Conservation (phyloP, 257 asterid genomes). For the Osmanthus fragrans region DNA sequence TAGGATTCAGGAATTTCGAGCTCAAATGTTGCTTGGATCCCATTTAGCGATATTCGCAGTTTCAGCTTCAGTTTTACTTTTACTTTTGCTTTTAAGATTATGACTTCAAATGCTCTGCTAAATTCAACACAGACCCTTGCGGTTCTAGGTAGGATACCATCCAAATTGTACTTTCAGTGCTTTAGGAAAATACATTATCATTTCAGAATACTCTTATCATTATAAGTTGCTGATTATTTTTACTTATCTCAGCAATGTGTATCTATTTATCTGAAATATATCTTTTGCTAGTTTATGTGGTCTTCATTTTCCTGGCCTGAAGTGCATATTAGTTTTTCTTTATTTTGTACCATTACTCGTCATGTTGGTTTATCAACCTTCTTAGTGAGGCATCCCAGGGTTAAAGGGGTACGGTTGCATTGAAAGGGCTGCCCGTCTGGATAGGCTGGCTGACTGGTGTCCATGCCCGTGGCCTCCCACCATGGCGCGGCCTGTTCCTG, state of each 20-base stretch:
- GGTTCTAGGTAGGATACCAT: constrained; percentile 1
- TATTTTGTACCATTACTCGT: background rate
- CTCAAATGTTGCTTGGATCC: constrained; percentile 34
- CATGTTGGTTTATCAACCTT: background rate
- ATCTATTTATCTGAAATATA: background rate
- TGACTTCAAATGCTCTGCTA: constrained; percentile 21
- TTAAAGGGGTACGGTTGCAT: too few species aligned
- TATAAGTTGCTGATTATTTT: background rate
- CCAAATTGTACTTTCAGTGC: background rate
- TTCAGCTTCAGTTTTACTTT: constrained; percentile 40
- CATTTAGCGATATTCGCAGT: constrained; percentile 35
- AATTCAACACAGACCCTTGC: constrained; percentile 2
- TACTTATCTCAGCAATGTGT: background rate
- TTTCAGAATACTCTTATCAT: background rate
- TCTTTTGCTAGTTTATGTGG: background rate
- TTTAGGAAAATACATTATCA: background rate
- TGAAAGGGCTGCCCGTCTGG: too few species aligned
- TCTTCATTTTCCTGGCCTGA: background rate
- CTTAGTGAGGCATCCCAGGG: too few species aligned
- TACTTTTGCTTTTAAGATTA: constrained; percentile 42
- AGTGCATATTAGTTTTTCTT: background rate
- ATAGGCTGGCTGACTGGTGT: too few species aligned
- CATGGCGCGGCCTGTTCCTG: too few species aligned
- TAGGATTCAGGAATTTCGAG: background rate
- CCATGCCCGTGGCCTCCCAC: too few species aligned